Conservation (phyloP, 83 land plant genomes). For the Picea abies region DNA sequence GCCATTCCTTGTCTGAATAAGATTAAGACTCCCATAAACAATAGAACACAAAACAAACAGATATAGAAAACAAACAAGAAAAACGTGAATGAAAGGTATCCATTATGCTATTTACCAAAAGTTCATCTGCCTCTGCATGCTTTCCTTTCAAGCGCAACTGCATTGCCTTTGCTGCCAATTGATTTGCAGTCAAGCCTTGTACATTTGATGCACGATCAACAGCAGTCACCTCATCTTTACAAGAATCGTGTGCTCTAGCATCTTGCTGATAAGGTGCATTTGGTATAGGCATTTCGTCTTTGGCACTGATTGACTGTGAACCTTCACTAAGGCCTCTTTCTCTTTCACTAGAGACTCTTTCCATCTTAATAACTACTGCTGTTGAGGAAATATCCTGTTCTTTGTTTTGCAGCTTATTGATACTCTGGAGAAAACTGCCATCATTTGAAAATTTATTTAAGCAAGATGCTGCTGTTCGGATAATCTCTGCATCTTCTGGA, state of each 20-base stretch:
- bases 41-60: neutral
- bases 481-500: constrained; percentile 51
- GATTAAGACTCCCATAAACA: neutral
- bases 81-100: neutral
- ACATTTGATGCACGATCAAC: neutral
- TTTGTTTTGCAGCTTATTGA: constrained; percentile 24
- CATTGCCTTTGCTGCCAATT: constrained; percentile 87
- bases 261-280: neutral
- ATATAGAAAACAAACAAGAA: no score
- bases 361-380: constrained; percentile 5
- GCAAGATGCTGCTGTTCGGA: constrained; percentile 58
- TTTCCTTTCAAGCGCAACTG: constrained; percentile 86
- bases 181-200: constrained; percentile 66
- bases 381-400: constrained; percentile 18
- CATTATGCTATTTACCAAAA: constrained; percentile 50
- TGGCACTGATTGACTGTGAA: neutral
- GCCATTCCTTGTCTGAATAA: neutral
- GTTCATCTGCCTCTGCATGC: constrained; percentile 82
- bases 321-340: constrained; percentile 1
- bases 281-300: neutral
- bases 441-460: constrained; percentile 72
- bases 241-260: neutral
- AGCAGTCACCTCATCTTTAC: neutral
- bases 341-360: neutral
- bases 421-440: constrained; percentile 63